phyloP scores from a whole-genome alignment of 495 filamentous ascomycete species.

The Xylaria cubensis region DNA sequence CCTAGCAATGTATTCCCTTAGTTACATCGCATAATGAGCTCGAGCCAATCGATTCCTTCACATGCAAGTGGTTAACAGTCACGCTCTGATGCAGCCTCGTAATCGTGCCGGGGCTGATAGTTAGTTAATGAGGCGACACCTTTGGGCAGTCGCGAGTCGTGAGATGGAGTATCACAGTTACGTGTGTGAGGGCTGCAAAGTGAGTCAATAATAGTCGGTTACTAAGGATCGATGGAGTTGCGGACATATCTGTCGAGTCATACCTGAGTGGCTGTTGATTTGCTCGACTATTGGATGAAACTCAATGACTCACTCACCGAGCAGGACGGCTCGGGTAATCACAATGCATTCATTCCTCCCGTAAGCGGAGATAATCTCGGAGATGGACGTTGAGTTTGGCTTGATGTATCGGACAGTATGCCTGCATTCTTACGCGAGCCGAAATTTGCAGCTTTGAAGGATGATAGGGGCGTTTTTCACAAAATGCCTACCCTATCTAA shows the following conservation, averaged over 20 bases:
- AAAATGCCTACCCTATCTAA: neutral
- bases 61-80: neutral
- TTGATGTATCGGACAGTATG: neutral
- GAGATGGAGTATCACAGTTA: neutral
- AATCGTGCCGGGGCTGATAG: neutral
- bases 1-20: neutral
- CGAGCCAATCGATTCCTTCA: neutral
- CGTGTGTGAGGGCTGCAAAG: neutral
- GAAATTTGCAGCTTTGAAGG: neutral
- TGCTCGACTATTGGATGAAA: neutral
- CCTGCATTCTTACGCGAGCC: neutral
- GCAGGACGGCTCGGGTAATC: neutral
- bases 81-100: neutral
- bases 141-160: neutral
- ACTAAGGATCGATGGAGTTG: neutral
- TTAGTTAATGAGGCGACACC: neutral
- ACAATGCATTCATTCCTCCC: neutral
- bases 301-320: constrained; percentile 12
- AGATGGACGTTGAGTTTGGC: neutral
- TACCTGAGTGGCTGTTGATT: neutral
- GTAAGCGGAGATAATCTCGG: neutral
- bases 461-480: neutral
- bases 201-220: neutral
- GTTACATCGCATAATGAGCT: neutral
- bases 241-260: neutral